phyloP scores from a whole-genome alignment of 257 asterid species.

The Coffea canephora region DNA sequence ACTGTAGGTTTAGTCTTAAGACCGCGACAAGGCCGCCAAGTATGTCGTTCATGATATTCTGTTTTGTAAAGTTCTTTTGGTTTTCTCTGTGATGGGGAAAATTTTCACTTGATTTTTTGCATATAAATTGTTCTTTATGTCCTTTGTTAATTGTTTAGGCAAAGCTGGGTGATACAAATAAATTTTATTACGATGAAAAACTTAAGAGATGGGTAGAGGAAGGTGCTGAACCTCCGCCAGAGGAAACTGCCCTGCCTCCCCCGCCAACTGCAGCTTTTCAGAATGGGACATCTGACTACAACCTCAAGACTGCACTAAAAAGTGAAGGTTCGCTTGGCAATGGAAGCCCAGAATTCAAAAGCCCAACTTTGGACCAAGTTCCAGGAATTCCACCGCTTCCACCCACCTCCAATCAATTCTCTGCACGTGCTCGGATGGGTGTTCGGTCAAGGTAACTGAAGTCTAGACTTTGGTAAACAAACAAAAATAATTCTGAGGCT shows the following conservation, averaged over 20 bases:
- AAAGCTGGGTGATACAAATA: constrained; percentile 83
- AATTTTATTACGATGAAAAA: constrained; percentile 82
- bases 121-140: constrained; percentile 3
- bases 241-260: constrained; percentile 72
- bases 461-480: background rate
- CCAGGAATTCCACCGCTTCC: constrained; percentile 95
- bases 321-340: constrained; percentile 47
- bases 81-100: background rate
- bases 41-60: constrained; percentile 9
- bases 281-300: constrained; percentile 76
- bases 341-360: constrained; percentile 56
- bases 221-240: constrained; percentile 72
- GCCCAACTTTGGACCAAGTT: constrained; percentile 58
- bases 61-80: constrained; percentile 11
- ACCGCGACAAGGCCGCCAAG: constrained; percentile 45
- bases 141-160: constrained; percentile 46
- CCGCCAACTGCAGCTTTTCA: constrained; percentile 80
- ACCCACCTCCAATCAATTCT: constrained; percentile 83
- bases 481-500: background rate
- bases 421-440: constrained; percentile 80
- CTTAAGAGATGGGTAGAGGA: constrained; percentile 99
- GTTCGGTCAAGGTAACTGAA: constrained; percentile 74
- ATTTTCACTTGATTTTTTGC: background rate
- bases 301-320: constrained; percentile 60
- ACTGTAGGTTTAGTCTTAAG: constrained; percentile 43